phyloP scores from a whole-genome alignment of 2,329 filamentous ascomycete species.

The Emergomyces orientalis region DNA sequence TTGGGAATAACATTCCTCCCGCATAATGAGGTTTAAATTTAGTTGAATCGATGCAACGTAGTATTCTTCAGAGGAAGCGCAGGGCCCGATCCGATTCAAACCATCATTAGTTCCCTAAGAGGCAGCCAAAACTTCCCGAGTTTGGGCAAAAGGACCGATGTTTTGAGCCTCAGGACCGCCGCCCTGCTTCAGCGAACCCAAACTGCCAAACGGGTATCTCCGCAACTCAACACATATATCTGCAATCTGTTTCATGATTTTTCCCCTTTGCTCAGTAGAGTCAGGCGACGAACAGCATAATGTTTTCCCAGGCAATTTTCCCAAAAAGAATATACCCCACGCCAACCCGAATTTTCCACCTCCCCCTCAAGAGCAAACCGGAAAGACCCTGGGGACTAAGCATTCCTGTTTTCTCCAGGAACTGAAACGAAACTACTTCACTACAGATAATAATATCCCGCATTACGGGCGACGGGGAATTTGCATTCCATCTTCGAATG shows the following conservation, averaged over 20 bases:
- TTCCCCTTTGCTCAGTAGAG: slow-evolving; percentile 29
- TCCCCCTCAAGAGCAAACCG: too few relatives aligned
- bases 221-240: slow-evolving; percentile 34
- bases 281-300: too few relatives aligned
- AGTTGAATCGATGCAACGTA: slow-evolving; percentile 25
- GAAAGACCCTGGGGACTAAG: too few relatives aligned
- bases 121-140: background rate
- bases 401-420: too few relatives aligned
- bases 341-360: too few relatives aligned
- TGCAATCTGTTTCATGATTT: slow-evolving; percentile 32
- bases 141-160: slow-evolving; percentile 31
- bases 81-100: slow-evolving; percentile 27
- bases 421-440: too few relatives aligned
- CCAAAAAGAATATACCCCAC: too few relatives aligned
- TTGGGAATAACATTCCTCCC: slow-evolving; percentile 24
- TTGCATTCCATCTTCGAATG: too few relatives aligned
- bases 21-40: slow-evolving; percentile 4
- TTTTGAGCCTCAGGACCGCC: slow-evolving; percentile 21
- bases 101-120: slow-evolving; percentile 19
- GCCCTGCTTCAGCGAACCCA: slow-evolving; percentile 32
- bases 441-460: too few relatives aligned
- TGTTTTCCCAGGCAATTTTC: too few relatives aligned
- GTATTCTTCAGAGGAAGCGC: slow-evolving; percentile 30
- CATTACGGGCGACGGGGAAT: too few relatives aligned
- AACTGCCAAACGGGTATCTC: slow-evolving; percentile 29